Evolutionary conservation across 140 eudicot species (phyloP).

Genomic region (Cichorium intybus): DNA sequence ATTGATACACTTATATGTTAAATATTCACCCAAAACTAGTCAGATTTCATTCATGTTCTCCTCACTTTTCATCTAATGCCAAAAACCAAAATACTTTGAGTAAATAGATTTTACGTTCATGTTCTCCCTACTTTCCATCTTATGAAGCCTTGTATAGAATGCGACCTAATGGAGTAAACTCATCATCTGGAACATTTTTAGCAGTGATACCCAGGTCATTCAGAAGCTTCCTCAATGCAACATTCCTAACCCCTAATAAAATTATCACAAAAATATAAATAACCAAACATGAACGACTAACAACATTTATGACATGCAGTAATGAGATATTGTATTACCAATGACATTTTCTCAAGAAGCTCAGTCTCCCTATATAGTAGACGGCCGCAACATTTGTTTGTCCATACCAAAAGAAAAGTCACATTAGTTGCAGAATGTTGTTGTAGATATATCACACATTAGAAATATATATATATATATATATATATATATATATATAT

Average conservation of each 20-base stretch:
- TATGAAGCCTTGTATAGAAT: conserved; percentile 98
- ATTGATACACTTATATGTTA: no score
- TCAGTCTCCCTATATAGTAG: conserved; percentile 85
- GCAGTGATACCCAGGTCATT: conserved; percentile 93
- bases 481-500: no score
- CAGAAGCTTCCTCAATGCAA: conserved; percentile 95
- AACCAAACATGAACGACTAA: background rate
- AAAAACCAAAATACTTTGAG: no score
- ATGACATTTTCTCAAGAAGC: conserved; percentile 80
- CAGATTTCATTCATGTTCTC: no score
- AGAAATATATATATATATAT: no score
- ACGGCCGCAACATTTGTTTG: conserved; percentile 99
- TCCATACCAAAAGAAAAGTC: conserved; percentile 97
- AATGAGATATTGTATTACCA: conserved; percentile 38
- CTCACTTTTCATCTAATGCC: no score
- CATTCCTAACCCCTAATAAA: conserved; percentile 75
- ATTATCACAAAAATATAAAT: background rate
- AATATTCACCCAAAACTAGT: no score
- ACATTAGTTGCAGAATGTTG: conserved; percentile 96
- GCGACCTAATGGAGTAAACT: conserved; percentile 86
- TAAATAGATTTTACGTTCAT: conserved; percentile 70
- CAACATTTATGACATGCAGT: background rate
- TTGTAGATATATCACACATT: conserved; percentile 35
- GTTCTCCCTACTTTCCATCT: conserved; percentile 99
- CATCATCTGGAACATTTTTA: conserved; percentile 90